Conservation (phyloP, 345 rosid genomes). For the Rhizophora apiculata region DNA sequence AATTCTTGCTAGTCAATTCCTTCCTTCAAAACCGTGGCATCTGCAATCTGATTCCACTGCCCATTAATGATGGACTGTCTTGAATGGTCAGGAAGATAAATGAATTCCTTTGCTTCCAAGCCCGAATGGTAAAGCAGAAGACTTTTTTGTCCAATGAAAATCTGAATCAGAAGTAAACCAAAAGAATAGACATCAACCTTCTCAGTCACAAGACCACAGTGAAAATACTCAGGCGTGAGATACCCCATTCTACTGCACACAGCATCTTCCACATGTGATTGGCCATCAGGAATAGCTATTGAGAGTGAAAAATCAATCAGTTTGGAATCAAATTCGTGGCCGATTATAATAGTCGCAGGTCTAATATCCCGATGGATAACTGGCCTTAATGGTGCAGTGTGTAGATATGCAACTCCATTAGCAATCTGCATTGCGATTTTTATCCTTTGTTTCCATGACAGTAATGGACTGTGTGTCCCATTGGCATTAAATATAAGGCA, state of each 20-base stretch:
- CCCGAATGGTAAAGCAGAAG: no score
- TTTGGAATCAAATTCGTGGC: no score
- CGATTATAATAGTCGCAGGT: not conserved
- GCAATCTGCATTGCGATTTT: not conserved
- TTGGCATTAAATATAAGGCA: not conserved
- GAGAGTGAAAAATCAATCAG: no score
- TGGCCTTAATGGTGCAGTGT: not conserved
- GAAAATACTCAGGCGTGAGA: not conserved
- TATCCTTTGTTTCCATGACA: not conserved
- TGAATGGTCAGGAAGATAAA: no score
- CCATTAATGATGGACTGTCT: no score
- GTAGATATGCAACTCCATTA: not conserved
- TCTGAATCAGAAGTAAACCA: not conserved
- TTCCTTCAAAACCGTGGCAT: no score
- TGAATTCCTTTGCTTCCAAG: no score
- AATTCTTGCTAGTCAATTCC: no score
- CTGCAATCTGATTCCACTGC: no score
- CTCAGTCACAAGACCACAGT: not conserved
- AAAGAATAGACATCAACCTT: not conserved
- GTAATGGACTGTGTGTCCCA: not conserved
- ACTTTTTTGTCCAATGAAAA: no score
- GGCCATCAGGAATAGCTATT: no score
- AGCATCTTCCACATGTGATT: no score
- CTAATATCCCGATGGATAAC: not conserved
- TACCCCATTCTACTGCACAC: not conserved